These are phyloP conservation scores for Mycogone perniciosa DNA, from an alignment of 2,329 filamentous ascomycete species.

Conservation along the genomic window DNA sequence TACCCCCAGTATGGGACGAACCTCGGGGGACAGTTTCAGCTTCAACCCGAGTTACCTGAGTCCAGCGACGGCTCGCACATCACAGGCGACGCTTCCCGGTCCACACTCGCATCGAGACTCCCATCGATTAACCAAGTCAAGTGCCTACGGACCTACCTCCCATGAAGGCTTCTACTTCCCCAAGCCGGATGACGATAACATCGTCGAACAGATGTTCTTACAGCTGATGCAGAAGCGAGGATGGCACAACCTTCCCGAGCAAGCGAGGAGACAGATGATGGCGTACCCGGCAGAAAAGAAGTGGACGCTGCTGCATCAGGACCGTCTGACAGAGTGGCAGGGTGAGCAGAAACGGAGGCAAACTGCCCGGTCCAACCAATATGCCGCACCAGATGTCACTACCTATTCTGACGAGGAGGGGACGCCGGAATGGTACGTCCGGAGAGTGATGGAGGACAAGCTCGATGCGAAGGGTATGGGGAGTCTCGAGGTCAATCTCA, in stretches of 20 bases:
- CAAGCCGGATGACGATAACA: slow-evolving; percentile 69
- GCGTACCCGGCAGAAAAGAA: slow-evolving; percentile 93
- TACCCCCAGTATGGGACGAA: slow-evolving; percentile 47
- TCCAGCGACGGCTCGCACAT: slow-evolving; percentile 24
- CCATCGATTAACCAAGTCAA: slow-evolving; percentile 51
- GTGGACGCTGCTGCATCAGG: slow-evolving; percentile 95
- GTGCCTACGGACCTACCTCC: slow-evolving; percentile 27
- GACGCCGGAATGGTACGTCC: slow-evolving; percentile 96
- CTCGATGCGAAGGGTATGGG: slow-evolving; percentile 87
- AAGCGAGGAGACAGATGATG: slow-evolving; percentile 91
- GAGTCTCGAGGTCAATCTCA: slow-evolving; percentile 86
- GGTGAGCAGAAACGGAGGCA: slow-evolving; percentile 84
- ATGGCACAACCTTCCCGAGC: slow-evolving; percentile 94
- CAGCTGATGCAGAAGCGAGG: slow-evolving; percentile 95
- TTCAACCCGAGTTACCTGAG: slow-evolving; percentile 36
- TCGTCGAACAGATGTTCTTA: slow-evolving; percentile 87
- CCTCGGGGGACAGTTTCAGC: slow-evolving; percentile 48
- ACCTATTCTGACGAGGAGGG: slow-evolving; percentile 87
- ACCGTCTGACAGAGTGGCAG: slow-evolving; percentile 87
- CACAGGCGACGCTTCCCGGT: slow-evolving; percentile 46
- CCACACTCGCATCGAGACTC: slow-evolving; percentile 47
- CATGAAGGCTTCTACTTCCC: slow-evolving; percentile 56
- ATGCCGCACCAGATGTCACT: slow-evolving; percentile 62
- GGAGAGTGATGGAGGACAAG: slow-evolving; percentile 91
- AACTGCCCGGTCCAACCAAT: slow-evolving; percentile 66